These are phyloP conservation scores for Penicillium malachiteum DNA, from an alignment of 495 filamentous ascomycete species.

Conservation along the genomic window DNA sequence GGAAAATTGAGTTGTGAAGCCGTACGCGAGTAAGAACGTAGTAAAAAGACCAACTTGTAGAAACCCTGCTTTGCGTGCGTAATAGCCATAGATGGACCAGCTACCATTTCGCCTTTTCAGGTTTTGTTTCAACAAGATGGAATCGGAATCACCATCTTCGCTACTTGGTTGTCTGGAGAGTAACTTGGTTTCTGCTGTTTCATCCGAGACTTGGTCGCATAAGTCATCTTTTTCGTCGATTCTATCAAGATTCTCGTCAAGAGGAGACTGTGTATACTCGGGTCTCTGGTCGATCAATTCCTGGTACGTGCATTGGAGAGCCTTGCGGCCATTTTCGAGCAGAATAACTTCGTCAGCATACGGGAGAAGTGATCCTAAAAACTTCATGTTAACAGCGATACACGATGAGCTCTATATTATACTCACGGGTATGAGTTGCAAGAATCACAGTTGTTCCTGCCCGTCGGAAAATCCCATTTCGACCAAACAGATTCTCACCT, in stretches of 20 bases:
- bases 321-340: neutral
- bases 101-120: slow-evolving; percentile 31
- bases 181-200: neutral
- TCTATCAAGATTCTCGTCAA: neutral
- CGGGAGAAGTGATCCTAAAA: neutral
- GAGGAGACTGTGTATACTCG: neutral
- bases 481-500: neutral
- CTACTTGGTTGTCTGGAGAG: neutral
- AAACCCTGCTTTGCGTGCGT: slow-evolving; percentile 41
- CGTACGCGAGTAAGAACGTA: neutral
- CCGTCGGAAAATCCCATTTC: neutral
- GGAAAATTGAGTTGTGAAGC: neutral
- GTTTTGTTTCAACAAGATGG: neutral
- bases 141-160: neutral
- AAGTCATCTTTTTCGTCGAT: neutral
- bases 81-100: slow-evolving; percentile 48
- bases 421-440: neutral
- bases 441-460: neutral
- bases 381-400: neutral
- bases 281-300: neutral
- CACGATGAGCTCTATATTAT: neutral
- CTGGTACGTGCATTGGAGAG: neutral
- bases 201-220: neutral
- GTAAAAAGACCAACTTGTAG: slow-evolving; percentile 12
- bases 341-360: neutral